phyloP scores from a whole-genome alignment of 768 basidiomycete genomes.

The Phlegmacium glaucopus region DNA sequence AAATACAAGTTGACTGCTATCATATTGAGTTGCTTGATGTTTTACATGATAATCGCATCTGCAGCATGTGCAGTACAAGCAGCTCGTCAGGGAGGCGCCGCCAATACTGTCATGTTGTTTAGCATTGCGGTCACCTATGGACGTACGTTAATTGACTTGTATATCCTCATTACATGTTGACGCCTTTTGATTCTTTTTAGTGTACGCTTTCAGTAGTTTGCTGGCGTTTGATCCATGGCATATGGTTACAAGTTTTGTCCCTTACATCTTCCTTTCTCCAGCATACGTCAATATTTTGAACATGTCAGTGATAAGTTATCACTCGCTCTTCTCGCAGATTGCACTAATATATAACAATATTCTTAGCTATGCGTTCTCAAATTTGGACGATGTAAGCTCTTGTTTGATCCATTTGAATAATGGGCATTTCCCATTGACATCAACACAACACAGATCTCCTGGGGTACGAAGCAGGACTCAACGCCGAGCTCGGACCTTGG shows the following conservation, averaged over 20 bases:
- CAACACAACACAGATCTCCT: conserved; percentile 58
- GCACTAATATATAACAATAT: background rate
- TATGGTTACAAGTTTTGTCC: conserved; percentile 86
- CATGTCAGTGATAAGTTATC: conserved; percentile 47
- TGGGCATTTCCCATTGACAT: background rate
- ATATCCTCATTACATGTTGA: background rate
- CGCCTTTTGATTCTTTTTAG: conserved; percentile 27
- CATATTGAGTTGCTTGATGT: conserved; percentile 71
- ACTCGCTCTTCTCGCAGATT: background rate
- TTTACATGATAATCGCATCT: conserved; percentile 82
- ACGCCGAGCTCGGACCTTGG: conserved; percentile 75
- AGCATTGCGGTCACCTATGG: conserved; percentile 87
- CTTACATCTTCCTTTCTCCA: conserved; percentile 85
- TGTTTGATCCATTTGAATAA: conserved; percentile 2
- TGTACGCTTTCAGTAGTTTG: conserved; percentile 73
- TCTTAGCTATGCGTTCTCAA: conserved; percentile 76
- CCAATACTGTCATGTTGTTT: conserved; percentile 77
- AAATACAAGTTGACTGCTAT: conserved; percentile 85
- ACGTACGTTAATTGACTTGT: conserved; percentile 35
- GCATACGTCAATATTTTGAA: conserved; percentile 75
- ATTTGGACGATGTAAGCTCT: conserved; percentile 72
- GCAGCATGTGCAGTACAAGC: conserved; percentile 78
- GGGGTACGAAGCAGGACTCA: conserved; percentile 95
- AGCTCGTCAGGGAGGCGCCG: conserved; percentile 56
- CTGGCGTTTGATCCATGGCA: conserved; percentile 96